Evolutionary conservation across 2,329 filamentous ascomycete species (phyloP).

Genomic region (Microsporum audouinii): DNA sequence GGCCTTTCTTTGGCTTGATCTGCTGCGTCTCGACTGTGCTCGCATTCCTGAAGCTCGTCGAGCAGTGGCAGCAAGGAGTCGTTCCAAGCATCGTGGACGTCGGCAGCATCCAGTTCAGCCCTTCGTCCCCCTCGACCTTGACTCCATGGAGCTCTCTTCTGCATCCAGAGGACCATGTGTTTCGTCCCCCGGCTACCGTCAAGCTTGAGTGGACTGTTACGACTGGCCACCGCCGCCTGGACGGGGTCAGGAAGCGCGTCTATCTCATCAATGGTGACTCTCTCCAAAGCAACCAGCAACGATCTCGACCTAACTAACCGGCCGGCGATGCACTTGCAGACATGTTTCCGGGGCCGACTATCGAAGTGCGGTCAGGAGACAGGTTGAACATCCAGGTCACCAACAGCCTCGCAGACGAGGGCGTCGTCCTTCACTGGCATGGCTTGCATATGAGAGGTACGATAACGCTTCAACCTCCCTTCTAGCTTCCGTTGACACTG

Average conservation of each 20-base stretch:
- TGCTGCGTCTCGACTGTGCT: neutral
- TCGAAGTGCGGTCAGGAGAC: conserved; percentile 40
- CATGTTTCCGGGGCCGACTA: conserved; percentile 39
- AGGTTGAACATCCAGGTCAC: conserved; percentile 33
- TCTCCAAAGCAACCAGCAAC: neutral
- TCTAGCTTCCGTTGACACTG: neutral
- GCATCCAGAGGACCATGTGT: conserved; percentile 35
- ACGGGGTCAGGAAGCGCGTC: conserved; percentile 41
- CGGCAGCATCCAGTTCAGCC: neutral
- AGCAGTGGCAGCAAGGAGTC: neutral
- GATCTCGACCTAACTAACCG: neutral
- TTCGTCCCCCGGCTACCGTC: conserved; percentile 26
- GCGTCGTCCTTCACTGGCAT: conserved; percentile 39
- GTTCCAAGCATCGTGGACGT: neutral
- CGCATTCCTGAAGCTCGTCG: neutral
- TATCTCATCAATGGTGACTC: conserved; percentile 41
- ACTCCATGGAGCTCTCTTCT: conserved; percentile 16
- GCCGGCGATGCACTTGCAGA: conserved; percentile 14
- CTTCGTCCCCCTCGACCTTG: neutral
- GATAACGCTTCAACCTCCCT: neutral
- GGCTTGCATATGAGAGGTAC: conserved; percentile 34
- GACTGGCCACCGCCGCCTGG: conserved; percentile 30
- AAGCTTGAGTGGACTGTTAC: conserved; percentile 35
- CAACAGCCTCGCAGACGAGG: conserved; percentile 32
- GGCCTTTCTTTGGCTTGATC: neutral